phyloP scores from a whole-genome alignment of 129 eudicot species.

The Rutidosis leptorrhynchoides region DNA sequence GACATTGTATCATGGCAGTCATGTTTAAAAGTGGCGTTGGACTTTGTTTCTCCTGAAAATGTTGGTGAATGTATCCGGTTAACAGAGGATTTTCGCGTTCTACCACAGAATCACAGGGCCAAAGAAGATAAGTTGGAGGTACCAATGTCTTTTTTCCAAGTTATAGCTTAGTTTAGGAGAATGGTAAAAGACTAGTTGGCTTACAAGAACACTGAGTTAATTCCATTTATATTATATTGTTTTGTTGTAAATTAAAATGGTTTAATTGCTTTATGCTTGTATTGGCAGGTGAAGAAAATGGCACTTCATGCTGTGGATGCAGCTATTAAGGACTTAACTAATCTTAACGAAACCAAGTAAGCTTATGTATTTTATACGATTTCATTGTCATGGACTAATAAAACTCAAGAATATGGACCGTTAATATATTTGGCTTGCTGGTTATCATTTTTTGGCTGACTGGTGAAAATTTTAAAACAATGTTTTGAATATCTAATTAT shows the following conservation, averaged over 20 bases:
- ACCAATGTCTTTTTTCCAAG: background rate
- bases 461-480: too few relatives aligned
- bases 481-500: too few relatives aligned
- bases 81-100: slow-evolving; percentile 51
- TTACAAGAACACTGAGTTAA: background rate
- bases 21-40: slow-evolving; percentile 56
- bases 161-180: background rate
- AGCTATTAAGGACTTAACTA: slow-evolving; percentile 29
- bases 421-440: background rate
- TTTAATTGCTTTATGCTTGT: background rate
- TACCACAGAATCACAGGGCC: slow-evolving; percentile 53
- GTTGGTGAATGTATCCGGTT: slow-evolving; percentile 53
- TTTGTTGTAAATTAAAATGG: background rate
- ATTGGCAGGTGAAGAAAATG: slow-evolving; percentile 53
- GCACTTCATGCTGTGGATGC: slow-evolving; percentile 41
- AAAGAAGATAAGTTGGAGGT: slow-evolving; percentile 70
- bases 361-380: background rate
- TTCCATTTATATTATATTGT: background rate
- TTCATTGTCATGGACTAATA: background rate
- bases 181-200: background rate
- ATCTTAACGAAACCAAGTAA: slow-evolving; percentile 8
- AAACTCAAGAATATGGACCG: background rate
- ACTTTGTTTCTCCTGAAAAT: slow-evolving; percentile 68
- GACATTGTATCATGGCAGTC: slow-evolving; percentile 37
- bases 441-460: background rate